Base-by-base conservation (phyloP, 2,329 filamentous ascomycete species). In the Zymoseptoria crescenta region DNA sequence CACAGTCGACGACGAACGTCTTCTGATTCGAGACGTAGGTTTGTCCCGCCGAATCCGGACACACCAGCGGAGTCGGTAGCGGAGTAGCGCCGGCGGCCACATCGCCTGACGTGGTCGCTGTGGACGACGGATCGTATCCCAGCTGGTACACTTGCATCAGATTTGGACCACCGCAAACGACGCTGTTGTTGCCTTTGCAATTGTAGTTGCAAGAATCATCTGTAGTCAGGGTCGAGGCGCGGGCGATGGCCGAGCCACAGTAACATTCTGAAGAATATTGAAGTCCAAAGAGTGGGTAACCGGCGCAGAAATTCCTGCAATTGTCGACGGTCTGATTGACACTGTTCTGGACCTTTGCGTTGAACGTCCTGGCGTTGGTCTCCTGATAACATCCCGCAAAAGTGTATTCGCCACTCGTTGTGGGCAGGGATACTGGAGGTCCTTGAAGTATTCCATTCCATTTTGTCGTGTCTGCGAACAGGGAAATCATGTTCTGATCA, bases 291-390 rank as follows among this genome's bases (percentile, higher is more conserved):
- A 69, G 60, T 48, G 29, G 35, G 13, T 57, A 73, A 9, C 62
- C 66, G 35, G 57, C 56, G 66, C 69, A 71, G 63, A 62, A 74
- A 20, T 63, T 54, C 4, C 69, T 68, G 61, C 74, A 76, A 58
- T 61, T 65, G 35, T 75, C 71, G 5, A 76, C 61, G 8, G 75
- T 74, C 73, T 75, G 71, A 54, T 57, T 67, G 13, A 59, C 58
- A 29, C 61, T 62, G 1, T 13, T 58, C 1, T 61, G 62, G n/a
- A 66, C 50, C 20, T 63, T 65, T 51, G 63, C 62, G 4, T 57
- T 62, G 10, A 60, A 59, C 2, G 57, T 62, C 27, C 59, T 59
- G 52, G 52, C 58, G 21, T 41, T 41, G 21, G 41, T 49, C 28
- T 71, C 69, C 2, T 60, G 66, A 58, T 68, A 67, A 56, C 70